Base-by-base conservation (phyloP, 108 stramenopile genomes). In the Stephanodiscus triporus region DNA sequence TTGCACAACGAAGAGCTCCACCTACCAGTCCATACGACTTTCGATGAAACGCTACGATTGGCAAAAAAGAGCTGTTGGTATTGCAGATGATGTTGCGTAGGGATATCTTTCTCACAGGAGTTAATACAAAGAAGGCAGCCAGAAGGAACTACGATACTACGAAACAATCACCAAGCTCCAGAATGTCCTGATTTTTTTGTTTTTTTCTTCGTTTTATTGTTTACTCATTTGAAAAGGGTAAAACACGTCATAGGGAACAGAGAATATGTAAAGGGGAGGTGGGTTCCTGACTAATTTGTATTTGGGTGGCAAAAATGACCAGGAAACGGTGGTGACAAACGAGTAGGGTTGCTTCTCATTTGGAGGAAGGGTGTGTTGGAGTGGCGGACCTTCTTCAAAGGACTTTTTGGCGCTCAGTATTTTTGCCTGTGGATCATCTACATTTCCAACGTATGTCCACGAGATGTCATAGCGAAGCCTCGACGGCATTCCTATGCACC, bases 231-330 rank as follows among this genome's bases (percentile, higher is more conserved):
- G 64, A 49, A 81, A 81, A 8, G 80, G 80, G 51, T 81, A 81
- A 45, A 81, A 75, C 10, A 83, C 82, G 54, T 83, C 77, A 29
- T 79, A 57, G 23, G 82, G 77, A 63, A 83, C 82, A 19, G 74
- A 75, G 43, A 78, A 78, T 20, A 78, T 48, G 29, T 57, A 47
- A 27, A 59, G 24, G 19, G 70, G 70, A 27, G 70, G 78, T 32
- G 78, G 72, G 8, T 60, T 67, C 43, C 57, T 81, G 24, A 81
- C 37, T 20, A 69, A 70, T 19, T 61, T 48, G 22, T 56, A 51
- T 42, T 61, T 56, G 37, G 80, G 73, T 50, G 27, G 34, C 13
- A 58, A 29, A 30, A 62, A 75, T 16, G 57, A 38, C 73, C 73
- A 81, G 11, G 80, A 70, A 17, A 81, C 78, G 32, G 72, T 73